Base-by-base conservation (phyloP, 345 rosid genomes). In the Streptanthus diversifolius region DNA sequence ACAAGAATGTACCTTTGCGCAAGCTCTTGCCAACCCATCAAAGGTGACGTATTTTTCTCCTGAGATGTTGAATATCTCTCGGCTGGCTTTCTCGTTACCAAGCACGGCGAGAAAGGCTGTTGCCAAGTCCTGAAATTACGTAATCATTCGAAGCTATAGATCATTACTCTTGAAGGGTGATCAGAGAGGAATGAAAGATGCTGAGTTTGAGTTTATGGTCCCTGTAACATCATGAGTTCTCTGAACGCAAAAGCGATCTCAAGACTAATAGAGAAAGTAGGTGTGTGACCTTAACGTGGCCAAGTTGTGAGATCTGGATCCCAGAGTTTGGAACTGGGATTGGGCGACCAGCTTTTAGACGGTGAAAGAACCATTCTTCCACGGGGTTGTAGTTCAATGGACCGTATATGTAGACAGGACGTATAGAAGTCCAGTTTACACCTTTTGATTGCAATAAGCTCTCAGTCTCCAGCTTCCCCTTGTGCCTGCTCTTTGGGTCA, bases 311-410 rank as follows among this genome's bases (percentile, higher is more conserved):
- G 67, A 90, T 80, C 75, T 95, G 97, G 8, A 83, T 14, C 35
- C 97, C 95, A 8, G 97, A 95, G 80, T 82, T 82, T 39, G 97
- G 99, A 48, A 95, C 83, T 19, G 96, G 96, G 78, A 91, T 90
- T 0, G 99, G 97, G 52, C 95, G 95, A 30, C 96, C 96, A 0
- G 96, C 96, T 77, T 95, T 95, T 72, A 95, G 80, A 39, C 97
- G 83, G 84, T 91, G 99, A 67, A 91, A 91, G 85, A 91, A 95
- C 97, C 99, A 95, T 79, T 95, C 97, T 84, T 95, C 96, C 1
- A 95, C 96, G 8, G 97, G 97, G 80, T 91, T 91, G 85, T 95
- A 95, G 85, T 95, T 95, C 82, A 95, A 79, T 65, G 96, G 97
- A 14, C 99, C 97, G 29, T 95, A 95, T 49, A 95, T 95, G 81